These are phyloP conservation scores for Triticum dicoccoides DNA, from an alignment of 176 grass and related monocot genomes.

Conservation along the genomic window DNA sequence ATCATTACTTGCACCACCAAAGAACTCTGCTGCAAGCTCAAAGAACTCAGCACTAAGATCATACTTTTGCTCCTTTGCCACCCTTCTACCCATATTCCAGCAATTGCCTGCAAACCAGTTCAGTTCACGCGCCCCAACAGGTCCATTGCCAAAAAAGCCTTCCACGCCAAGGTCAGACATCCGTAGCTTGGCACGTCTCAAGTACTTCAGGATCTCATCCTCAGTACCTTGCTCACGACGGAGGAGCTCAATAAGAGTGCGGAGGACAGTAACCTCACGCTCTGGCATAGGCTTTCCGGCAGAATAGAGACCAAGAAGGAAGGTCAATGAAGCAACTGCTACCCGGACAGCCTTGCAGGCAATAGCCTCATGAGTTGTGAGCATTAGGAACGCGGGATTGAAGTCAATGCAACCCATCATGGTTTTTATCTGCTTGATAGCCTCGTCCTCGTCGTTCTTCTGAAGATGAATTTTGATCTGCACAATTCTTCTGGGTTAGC, in stretches of 20 bases:
- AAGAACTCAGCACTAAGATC: constrained; percentile 67
- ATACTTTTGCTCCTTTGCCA: constrained; percentile 52
- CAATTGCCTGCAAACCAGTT: constrained; percentile 76
- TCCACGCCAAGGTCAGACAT: constrained; percentile 66
- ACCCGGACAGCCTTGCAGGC: constrained; percentile 51
- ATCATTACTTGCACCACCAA: constrained; percentile 21
- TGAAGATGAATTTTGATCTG: constrained; percentile 89
- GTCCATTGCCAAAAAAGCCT: constrained; percentile 64
- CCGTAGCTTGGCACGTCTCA: constrained; percentile 49
- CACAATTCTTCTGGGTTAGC: constrained; percentile 41
- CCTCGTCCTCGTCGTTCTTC: constrained; percentile 68
- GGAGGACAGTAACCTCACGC: constrained; percentile 65
- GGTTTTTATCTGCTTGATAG: constrained; percentile 64
- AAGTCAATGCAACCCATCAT: constrained; percentile 83
- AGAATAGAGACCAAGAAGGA: constrained; percentile 70
- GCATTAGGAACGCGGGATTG: constrained; percentile 66
- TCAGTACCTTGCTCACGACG: constrained; percentile 52
- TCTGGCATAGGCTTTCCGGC: constrained; percentile 69
- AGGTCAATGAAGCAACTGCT: constrained; percentile 59
- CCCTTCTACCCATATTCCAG: constrained; percentile 68
- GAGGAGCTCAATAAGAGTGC: constrained; percentile 77
- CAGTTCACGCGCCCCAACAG: constrained; percentile 58
- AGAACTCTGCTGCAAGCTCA: constrained; percentile 76
- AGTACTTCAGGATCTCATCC: constrained; percentile 80
- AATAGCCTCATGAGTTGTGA: constrained; percentile 82